These are phyloP conservation scores for Pleurotus sapidus DNA, from an alignment of 768 basidiomycete genomes.

Conservation along the genomic window DNA sequence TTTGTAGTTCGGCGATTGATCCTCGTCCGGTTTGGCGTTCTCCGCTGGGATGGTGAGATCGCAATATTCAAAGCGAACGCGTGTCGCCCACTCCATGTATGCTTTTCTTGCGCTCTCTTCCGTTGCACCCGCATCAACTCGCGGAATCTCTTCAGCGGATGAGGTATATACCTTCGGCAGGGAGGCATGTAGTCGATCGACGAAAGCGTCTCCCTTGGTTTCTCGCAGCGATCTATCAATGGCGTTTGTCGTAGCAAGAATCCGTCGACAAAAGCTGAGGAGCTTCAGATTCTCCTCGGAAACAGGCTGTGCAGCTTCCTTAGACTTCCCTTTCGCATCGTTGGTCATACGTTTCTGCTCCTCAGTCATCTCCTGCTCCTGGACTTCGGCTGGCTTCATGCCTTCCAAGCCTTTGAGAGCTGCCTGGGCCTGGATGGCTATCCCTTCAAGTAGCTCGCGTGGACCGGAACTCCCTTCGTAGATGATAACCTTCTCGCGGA, in stretches of 20 bases:
- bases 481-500: slow-evolving; percentile 77
- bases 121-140: slow-evolving; percentile 51
- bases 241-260: slow-evolving; percentile 75
- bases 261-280: slow-evolving; percentile 80
- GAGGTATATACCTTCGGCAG: slow-evolving; percentile 71
- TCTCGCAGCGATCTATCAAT: slow-evolving; percentile 88
- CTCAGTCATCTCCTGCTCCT: slow-evolving; percentile 74
- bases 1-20: slow-evolving; percentile 70
- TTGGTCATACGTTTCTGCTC: slow-evolving; percentile 86
- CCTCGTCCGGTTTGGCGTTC: slow-evolving; percentile 33
- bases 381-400: slow-evolving; percentile 43
- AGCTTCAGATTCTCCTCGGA: slow-evolving; percentile 80
- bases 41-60: slow-evolving; percentile 57
- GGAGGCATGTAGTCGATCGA: slow-evolving; percentile 70
- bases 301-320: slow-evolving; percentile 42
- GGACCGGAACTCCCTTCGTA: slow-evolving; percentile 93
- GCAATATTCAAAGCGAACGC: slow-evolving; percentile 87
- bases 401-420: slow-evolving; percentile 86
- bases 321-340: slow-evolving; percentile 62
- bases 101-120: slow-evolving; percentile 66
- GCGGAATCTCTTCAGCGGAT: slow-evolving; percentile 32
- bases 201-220: slow-evolving; percentile 86
- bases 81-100: slow-evolving; percentile 84
- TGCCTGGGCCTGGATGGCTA: slow-evolving; percentile 90
- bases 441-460: slow-evolving; percentile 86